Percentiles rank a stretch among this genome's conserved stretches.
Evolutionary conservation across 2,329 filamentous ascomycete species (phyloP).

Genomic region (Phaeosphaeria sp.): DNA sequence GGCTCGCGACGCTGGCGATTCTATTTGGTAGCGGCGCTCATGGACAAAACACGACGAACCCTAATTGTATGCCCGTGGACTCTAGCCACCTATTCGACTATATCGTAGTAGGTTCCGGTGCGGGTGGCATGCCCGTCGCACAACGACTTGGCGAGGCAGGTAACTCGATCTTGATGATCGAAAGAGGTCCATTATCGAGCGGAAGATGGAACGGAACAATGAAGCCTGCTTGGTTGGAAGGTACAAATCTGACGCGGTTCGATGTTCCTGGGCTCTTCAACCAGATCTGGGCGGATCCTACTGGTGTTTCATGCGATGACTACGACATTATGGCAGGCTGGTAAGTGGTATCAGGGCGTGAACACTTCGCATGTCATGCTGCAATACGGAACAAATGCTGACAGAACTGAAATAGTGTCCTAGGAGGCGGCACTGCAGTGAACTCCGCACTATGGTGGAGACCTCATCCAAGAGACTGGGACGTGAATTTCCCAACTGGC

Average conservation of each 20-base stretch:
- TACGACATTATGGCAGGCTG: slow-evolving; percentile 74
- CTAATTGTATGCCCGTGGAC: slow-evolving; percentile 19
- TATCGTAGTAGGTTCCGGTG: slow-evolving; percentile 66
- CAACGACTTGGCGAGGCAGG: slow-evolving; percentile 67
- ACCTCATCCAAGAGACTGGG: slow-evolving; percentile 69
- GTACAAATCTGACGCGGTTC: slow-evolving; percentile 70
- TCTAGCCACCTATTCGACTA: slow-evolving; percentile 61
- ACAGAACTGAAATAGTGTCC: slow-evolving; percentile 46
- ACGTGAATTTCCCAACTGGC: slow-evolving; percentile 71
- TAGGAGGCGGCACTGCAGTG: slow-evolving; percentile 70
- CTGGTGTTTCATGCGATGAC: slow-evolving; percentile 68
- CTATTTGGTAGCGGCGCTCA: slow-evolving; percentile 9
- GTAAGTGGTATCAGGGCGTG: too few relatives aligned
- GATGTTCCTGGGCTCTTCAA: slow-evolving; percentile 74
- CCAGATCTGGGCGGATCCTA: slow-evolving; percentile 67
- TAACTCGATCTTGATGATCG: slow-evolving; percentile 64
- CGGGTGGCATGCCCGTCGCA: slow-evolving; percentile 64
- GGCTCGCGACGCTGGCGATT: slow-evolving; percentile 13
- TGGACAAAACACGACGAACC: slow-evolving; percentile 14
- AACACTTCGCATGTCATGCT: neutral
- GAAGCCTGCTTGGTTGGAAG: slow-evolving; percentile 65
- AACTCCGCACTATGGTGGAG: slow-evolving; percentile 72
- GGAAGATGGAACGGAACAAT: slow-evolving; percentile 67
- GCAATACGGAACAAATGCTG: neutral
- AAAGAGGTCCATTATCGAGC: slow-evolving; percentile 58